Percentiles rank a stretch among this genome's conserved stretches.
Evolutionary conservation across 345 rosid genomes (phyloP).

Genomic region (Populus nigra): DNA sequence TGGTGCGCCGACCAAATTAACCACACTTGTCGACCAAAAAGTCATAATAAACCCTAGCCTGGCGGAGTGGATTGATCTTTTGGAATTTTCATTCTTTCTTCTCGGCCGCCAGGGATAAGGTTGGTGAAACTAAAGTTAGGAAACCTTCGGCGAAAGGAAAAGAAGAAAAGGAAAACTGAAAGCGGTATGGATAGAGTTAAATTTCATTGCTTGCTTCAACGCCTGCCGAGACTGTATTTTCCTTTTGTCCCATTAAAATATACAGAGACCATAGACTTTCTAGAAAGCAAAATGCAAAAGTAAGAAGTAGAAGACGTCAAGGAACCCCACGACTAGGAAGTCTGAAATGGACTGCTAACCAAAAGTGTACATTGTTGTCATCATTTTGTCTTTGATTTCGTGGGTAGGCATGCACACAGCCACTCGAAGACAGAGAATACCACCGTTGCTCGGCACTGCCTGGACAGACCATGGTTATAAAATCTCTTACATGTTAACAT

Average conservation of each 20-base stretch:
- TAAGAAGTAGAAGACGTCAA: neutral
- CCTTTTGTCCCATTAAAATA: neutral
- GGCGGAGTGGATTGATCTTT: neutral
- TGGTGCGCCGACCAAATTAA: constrained; percentile 18
- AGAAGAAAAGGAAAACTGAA: neutral
- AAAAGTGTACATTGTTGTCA: constrained; percentile 23
- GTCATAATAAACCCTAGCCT: neutral
- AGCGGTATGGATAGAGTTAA: neutral
- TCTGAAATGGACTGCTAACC: constrained; percentile 28
- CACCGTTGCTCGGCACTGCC: no score
- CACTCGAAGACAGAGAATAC: neutral
- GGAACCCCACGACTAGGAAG: constrained; percentile 11
- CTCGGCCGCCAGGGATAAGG: constrained; percentile 24
- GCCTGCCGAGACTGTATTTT: neutral
- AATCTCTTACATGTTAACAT: no score
- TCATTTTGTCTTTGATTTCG: constrained; percentile 30
- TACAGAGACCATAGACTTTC: neutral
- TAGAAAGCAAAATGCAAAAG: neutral
- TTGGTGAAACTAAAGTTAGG: constrained; percentile 13
- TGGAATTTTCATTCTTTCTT: neutral
- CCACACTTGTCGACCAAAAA: constrained; percentile 5
- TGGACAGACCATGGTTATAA: no score
- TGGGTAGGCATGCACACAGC: constrained; percentile 12
- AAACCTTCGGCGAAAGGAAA: neutral
- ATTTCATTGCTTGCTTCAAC: constrained; percentile 3